Conservation (phyloP, 75 land plant species). For the Pinus albicaulis region DNA sequence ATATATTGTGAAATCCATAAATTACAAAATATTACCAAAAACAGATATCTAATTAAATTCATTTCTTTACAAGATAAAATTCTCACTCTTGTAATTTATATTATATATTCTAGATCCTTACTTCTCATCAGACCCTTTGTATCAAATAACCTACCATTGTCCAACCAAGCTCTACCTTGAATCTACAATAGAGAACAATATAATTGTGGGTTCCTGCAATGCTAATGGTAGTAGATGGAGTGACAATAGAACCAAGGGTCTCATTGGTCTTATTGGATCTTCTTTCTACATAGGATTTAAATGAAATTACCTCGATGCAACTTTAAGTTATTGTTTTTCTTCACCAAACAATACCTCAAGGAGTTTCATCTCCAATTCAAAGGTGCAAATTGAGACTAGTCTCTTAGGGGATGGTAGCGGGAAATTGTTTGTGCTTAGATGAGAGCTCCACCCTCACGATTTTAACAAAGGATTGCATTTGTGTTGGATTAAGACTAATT, state of each 20-base stretch:
- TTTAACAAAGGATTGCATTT: not conserved
- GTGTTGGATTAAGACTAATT: too few species aligned
- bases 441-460: not conserved
- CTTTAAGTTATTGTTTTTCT: not conserved
- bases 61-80: too few species aligned
- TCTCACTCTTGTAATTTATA: too few species aligned
- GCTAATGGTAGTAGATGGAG: not conserved
- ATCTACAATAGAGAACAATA: not conserved
- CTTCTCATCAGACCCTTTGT: not conserved
- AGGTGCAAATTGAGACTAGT: not conserved
- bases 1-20: too few species aligned
- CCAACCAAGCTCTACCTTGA: slow-evolving; percentile 5
- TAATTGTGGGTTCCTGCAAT: not conserved
- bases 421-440: not conserved
- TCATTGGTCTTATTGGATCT: not conserved
- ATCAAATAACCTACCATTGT: slow-evolving; percentile 10
- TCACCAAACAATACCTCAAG: not conserved
- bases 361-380: not conserved
- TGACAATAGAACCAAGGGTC: not conserved
- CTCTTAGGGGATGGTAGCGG: not conserved
- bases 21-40: too few species aligned
- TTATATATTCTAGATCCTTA: not conserved
- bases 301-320: not conserved
- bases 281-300: not conserved
- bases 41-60: too few species aligned